Evolutionary conservation across 495 filamentous ascomycete genomes (phyloP).

Genomic region (Mycothermus thermophilus): DNA sequence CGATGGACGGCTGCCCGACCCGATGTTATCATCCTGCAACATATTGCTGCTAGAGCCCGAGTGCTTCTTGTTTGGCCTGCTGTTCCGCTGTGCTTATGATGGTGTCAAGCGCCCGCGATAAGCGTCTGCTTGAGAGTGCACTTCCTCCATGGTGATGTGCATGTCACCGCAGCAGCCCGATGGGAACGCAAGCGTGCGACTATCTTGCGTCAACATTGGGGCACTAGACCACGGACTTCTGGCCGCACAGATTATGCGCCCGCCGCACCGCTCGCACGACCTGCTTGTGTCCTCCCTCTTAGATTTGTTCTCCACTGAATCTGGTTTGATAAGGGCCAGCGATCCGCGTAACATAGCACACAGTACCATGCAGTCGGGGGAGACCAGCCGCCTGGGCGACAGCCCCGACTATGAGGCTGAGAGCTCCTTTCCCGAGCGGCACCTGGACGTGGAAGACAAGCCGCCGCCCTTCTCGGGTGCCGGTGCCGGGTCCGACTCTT

Average conservation of each 20-base stretch:
- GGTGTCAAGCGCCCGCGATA: neutral
- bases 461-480: neutral
- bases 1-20: no score
- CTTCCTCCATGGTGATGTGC: constrained; percentile 1
- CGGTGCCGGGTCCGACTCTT: neutral
- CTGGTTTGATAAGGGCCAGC: no score
- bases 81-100: constrained; percentile 6
- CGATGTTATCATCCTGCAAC: no score
- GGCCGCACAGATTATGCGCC: no score
- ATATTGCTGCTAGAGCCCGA: no score
- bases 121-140: constrained; percentile 7
- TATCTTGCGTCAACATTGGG: constrained; percentile 6
- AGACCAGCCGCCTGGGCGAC: constrained; percentile 3
- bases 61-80: neutral
- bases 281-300: no score
- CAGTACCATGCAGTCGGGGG: constrained; percentile 12
- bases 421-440: constrained; percentile 16
- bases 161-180: neutral
- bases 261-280: no score
- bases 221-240: constrained; percentile 1
- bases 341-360: no score
- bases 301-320: no score
- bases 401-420: constrained; percentile 7
- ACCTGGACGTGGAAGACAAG: constrained; percentile 8
- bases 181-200: constrained; percentile 5